Conservation (phyloP, 2,329 filamentous ascomycete genomes). For the Neoarthrinium moseri region DNA sequence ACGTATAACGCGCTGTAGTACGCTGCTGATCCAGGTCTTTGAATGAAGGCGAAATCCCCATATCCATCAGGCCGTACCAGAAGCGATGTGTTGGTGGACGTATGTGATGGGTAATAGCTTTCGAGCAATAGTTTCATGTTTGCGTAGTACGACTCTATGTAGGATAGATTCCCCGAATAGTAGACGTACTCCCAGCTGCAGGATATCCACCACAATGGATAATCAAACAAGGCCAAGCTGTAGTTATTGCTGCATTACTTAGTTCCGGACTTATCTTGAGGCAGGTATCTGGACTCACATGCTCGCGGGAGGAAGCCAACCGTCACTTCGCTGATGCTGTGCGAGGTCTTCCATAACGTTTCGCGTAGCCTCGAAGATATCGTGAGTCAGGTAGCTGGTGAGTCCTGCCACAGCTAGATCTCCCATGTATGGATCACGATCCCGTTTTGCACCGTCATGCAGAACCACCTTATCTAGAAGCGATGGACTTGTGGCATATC, state of each 20-base stretch:
- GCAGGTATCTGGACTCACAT: conserved; percentile 34
- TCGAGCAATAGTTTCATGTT: conserved; percentile 41
- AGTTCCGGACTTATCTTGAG: neutral
- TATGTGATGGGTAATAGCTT: conserved; percentile 42
- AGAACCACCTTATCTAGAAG: conserved; percentile 46
- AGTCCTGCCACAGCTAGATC: conserved; percentile 48
- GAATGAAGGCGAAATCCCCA: conserved; percentile 52
- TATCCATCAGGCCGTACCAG: conserved; percentile 42
- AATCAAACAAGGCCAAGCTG: conserved; percentile 47
- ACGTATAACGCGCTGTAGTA: conserved; percentile 54
- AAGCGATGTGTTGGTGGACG: conserved; percentile 35
- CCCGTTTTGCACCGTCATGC: conserved; percentile 50
- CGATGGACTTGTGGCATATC: conserved; percentile 39
- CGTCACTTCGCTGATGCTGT: conserved; percentile 46
- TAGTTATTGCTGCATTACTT: conserved; percentile 37
- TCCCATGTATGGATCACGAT: conserved; percentile 52
- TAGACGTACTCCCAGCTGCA: conserved; percentile 47
- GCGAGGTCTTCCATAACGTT: conserved; percentile 51
- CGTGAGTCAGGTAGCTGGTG: conserved; percentile 47
- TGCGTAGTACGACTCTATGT: conserved; percentile 39
- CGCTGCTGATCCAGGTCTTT: conserved; percentile 43
- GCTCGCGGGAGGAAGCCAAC: conserved; percentile 54
- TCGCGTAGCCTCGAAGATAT: conserved; percentile 35
- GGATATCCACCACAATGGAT: conserved; percentile 52
- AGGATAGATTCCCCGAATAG: conserved; percentile 46